Conservation (phyloP, 1,139 yeast genomes). For the Saccharomycopsis hybrid region DNA sequence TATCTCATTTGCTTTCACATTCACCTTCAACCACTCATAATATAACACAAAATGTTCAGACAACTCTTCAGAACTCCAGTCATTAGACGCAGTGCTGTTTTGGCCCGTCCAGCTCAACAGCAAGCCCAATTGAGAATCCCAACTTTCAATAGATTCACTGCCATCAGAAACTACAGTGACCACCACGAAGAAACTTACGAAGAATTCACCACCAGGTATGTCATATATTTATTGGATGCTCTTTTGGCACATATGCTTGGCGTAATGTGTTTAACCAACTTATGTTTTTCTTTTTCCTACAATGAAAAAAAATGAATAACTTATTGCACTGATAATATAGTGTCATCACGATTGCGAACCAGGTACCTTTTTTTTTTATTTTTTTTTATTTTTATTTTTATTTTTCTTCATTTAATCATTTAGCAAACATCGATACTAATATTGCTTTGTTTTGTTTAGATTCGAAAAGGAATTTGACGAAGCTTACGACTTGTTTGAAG, state of each 20-base stretch:
- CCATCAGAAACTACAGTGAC: conserved; percentile 62
- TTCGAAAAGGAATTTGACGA: conserved; percentile 96
- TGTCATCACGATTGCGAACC: too few relatives aligned
- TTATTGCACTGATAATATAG: too few relatives aligned
- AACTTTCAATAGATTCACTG: conserved; percentile 24
- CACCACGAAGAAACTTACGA: conserved; percentile 79
- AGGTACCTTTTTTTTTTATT: too few relatives aligned
- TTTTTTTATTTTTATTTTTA: too few relatives aligned
- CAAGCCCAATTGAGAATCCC: conserved; percentile 22
- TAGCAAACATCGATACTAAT: too few relatives aligned
- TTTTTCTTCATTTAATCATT: too few relatives aligned
- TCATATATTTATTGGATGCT: conserved; percentile 16
- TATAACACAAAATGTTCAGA: conserved; percentile 24
- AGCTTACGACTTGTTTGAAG: conserved; percentile 97
- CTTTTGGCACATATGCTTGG: too few relatives aligned
- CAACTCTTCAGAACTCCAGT: conserved; percentile 27
- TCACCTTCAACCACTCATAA: neutral
- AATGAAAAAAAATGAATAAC: too few relatives aligned
- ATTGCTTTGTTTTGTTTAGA: conserved; percentile 30
- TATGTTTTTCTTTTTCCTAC: too few relatives aligned
- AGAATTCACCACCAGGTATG: conserved; percentile 79
- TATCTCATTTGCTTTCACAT: neutral
- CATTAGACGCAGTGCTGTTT: conserved; percentile 27
- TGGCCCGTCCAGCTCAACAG: conserved; percentile 25
- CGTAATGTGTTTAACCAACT: too few relatives aligned